Conservation (phyloP, 2,329 filamentous ascomycete species). For the Penicillium decumbens region DNA sequence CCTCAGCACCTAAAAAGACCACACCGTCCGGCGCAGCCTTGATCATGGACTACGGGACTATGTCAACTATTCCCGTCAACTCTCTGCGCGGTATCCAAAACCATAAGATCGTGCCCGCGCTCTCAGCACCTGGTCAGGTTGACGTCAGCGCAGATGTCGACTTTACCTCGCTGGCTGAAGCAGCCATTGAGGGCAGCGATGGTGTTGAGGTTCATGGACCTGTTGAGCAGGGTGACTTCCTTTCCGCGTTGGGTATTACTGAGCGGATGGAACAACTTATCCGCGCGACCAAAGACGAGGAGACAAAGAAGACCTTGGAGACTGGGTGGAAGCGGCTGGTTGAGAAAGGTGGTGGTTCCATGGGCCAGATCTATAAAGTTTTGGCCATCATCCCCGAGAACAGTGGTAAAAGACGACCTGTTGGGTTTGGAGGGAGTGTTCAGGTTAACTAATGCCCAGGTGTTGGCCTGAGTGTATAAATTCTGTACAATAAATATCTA, state of each 20-base stretch:
- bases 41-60: slow-evolving; percentile 91
- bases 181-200: slow-evolving; percentile 67
- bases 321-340: slow-evolving; percentile 75
- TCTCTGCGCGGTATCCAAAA: slow-evolving; percentile 81
- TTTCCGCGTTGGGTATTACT: slow-evolving; percentile 74
- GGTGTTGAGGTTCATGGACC: slow-evolving; percentile 90
- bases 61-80: slow-evolving; percentile 74
- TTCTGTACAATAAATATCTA: slow-evolving; percentile 5
- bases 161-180: slow-evolving; percentile 79
- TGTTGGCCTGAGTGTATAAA: not conserved
- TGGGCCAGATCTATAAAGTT: slow-evolving; percentile 93
- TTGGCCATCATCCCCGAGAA: slow-evolving; percentile 85
- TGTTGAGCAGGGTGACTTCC: slow-evolving; percentile 75
- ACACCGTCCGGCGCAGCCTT: slow-evolving; percentile 76
- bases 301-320: slow-evolving; percentile 60
- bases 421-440: slow-evolving; percentile 78
- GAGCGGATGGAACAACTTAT: slow-evolving; percentile 68
- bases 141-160: slow-evolving; percentile 93
- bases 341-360: slow-evolving; percentile 75
- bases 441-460: slow-evolving; percentile 11
- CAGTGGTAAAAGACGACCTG: slow-evolving; percentile 66
- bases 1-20: slow-evolving; percentile 50
- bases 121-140: slow-evolving; percentile 72
- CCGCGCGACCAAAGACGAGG: slow-evolving; percentile 46
- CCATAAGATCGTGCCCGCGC: slow-evolving; percentile 73